These are phyloP conservation scores for Cutaneotrichosporon sp. DNA, from an alignment of 1,284 basidiomycete species.

Conservation along the genomic window DNA sequence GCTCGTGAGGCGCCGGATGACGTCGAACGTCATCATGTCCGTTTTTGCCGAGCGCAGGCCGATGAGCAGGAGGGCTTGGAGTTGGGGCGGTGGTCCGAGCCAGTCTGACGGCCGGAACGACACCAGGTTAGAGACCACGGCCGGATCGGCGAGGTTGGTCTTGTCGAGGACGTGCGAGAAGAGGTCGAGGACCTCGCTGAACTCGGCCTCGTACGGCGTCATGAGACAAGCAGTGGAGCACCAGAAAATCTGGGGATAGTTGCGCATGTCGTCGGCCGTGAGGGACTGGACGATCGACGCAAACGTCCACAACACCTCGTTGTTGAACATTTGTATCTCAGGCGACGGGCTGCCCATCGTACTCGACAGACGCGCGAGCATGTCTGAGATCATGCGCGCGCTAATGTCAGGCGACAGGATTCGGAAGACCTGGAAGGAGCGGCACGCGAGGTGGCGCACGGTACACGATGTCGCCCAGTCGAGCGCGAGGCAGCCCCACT, in stretches of 20 bases:
- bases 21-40: conserved; percentile 61
- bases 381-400: conserved; percentile 67
- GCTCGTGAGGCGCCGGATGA: conserved; percentile 63
- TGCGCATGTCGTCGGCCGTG: conserved; percentile 57
- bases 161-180: conserved; percentile 65
- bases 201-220: conserved; percentile 79
- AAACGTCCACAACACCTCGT: conserved; percentile 76
- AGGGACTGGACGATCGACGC: conserved; percentile 60
- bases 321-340: conserved; percentile 74
- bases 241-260: conserved; percentile 82
- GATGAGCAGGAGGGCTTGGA: conserved; percentile 71
- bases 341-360: conserved; percentile 67
- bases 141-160: conserved; percentile 66
- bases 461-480: conserved; percentile 83
- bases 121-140: conserved; percentile 60
- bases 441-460: conserved; percentile 77
- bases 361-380: conserved; percentile 77
- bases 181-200: conserved; percentile 62
- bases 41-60: conserved; percentile 77
- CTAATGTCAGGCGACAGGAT: conserved; percentile 70
- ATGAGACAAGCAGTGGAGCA: conserved; percentile 72
- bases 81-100: conserved; percentile 58
- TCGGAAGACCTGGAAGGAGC: conserved; percentile 86
- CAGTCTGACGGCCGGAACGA: conserved; percentile 68
- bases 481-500: conserved; percentile 76